Evolutionary conservation across 23 red algal species (phyloP), one percentile per base, ranked within the genome.

Genomic region (Rhodosorus marinus): DNA sequence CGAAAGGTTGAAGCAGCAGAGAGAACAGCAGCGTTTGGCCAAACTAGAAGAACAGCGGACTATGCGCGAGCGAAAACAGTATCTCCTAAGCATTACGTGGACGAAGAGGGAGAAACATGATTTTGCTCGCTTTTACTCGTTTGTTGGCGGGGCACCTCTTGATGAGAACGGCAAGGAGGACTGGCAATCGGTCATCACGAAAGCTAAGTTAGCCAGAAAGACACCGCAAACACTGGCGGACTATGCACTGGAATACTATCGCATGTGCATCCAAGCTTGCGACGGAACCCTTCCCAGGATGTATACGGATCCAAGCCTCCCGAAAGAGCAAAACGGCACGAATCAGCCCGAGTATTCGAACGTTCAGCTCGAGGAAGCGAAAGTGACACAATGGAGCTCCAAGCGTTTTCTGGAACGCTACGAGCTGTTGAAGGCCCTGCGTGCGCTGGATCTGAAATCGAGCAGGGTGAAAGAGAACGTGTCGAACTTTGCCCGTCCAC

Each of bases 61-160:
- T 35, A 36, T 26, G 31, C 69, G 69, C 5, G 26, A 49, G 50
- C 26, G 33, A 30, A 52, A 57, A 31, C 43, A 57, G 57, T 50
- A 57, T 35, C 33, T 21, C n/a, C 29, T 31, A 14, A 50, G 41
- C 3, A 56, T 34, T 31, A 24, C 33, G 3, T 78, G 72, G 72
- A 54, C 72, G n/a, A 78, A 78, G 53, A 64, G 35, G 9, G 72
- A 78, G 38, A 69, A 66, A 23, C 35, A 33, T 43, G 72, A 70
- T 51, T 78, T 78, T 78, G 59, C 58, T 29, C 54, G 57, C 49
- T 69, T 55, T 36, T 69, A 31, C 9, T 69, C 54, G 15, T 38
- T 56, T 31, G 54, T 78, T 30, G 72, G 72, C 2, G 72, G 49
- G 25, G 30, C 36, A 23, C 64, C 64, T 6, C 29, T 55, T 1